These are phyloP conservation scores for Talaromyces ruber DNA, from an alignment of 495 filamentous ascomycete species.

Conservation along the genomic window DNA sequence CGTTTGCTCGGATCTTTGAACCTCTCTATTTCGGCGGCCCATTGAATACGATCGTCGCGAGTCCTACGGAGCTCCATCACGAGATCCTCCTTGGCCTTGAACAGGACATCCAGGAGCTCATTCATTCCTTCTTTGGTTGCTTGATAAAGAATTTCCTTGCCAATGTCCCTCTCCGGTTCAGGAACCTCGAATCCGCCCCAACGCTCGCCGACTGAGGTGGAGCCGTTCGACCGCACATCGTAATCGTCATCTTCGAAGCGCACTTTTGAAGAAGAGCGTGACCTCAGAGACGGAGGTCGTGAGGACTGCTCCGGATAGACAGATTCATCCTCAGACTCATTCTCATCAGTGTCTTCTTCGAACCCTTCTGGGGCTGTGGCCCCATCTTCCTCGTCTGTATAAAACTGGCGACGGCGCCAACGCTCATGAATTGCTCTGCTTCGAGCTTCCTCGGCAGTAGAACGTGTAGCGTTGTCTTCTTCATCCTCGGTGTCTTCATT, in stretches of 20 bases:
- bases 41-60: slow-evolving; percentile 49
- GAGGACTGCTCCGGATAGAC: slow-evolving; percentile 28
- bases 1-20: slow-evolving; percentile 17
- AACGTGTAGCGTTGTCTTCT: not conserved
- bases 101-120: slow-evolving; percentile 79
- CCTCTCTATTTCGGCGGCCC: slow-evolving; percentile 43
- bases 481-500: slow-evolving; percentile 24
- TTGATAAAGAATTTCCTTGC: slow-evolving; percentile 84
- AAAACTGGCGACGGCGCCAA: slow-evolving; percentile 66
- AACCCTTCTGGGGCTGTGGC: slow-evolving; percentile 54
- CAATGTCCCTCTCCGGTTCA: slow-evolving; percentile 70
- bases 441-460: slow-evolving; percentile 24
- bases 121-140: slow-evolving; percentile 86
- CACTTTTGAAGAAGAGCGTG: slow-evolving; percentile 77
- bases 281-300: slow-evolving; percentile 52
- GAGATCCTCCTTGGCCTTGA: slow-evolving; percentile 70
- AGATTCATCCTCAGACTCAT: slow-evolving; percentile 21
- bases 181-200: slow-evolving; percentile 80
- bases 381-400: slow-evolving; percentile 74
- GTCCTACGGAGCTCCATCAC: slow-evolving; percentile 61
- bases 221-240: slow-evolving; percentile 67
- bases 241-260: slow-evolving; percentile 76
- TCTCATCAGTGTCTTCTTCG: slow-evolving; percentile 53
- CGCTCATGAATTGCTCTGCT: slow-evolving; percentile 56
- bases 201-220: slow-evolving; percentile 64